These are phyloP conservation scores for Myxozyma monticola DNA, from an alignment of 805 yeast genomes.

Conservation along the genomic window DNA sequence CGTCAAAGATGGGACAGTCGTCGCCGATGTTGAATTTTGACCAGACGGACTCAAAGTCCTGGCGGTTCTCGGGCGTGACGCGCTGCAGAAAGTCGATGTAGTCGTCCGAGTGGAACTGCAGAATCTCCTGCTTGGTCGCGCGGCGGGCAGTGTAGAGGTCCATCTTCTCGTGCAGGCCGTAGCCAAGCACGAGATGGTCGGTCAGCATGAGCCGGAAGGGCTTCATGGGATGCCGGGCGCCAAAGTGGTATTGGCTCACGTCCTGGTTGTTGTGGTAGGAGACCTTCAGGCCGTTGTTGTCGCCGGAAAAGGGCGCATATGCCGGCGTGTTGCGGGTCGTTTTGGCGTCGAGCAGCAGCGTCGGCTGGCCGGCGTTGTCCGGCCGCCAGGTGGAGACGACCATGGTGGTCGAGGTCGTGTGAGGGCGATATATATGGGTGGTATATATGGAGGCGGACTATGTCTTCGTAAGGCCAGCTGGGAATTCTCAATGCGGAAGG, in stretches of 20 bases:
- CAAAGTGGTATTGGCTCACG: constrained; percentile 75
- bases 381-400: constrained; percentile 25
- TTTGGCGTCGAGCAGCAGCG: constrained; percentile 17
- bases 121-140: constrained; percentile 78
- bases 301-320: constrained; percentile 10
- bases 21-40: constrained; percentile 86
- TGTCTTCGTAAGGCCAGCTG: neutral
- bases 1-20: constrained; percentile 84
- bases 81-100: constrained; percentile 71
- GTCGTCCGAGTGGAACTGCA: constrained; percentile 83
- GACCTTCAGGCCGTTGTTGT: constrained; percentile 44
- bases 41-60: constrained; percentile 38
- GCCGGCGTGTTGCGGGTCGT: constrained; percentile 21
- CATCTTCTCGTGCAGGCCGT: constrained; percentile 85
- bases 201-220: constrained; percentile 93
- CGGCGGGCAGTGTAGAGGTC: constrained; percentile 81
- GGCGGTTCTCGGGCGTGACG: constrained; percentile 24
- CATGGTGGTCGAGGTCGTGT: constrained; percentile 5
- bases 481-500: too few relatives aligned
- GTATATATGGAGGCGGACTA: neutral
- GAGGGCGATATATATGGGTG: neutral
- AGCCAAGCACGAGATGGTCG: constrained; percentile 82
- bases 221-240: constrained; percentile 97
- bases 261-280: constrained; percentile 79
- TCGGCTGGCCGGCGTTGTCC: constrained; percentile 12